Conservation (phyloP, 192 early-diverging fungal species). For the Podila epigama region DNA sequence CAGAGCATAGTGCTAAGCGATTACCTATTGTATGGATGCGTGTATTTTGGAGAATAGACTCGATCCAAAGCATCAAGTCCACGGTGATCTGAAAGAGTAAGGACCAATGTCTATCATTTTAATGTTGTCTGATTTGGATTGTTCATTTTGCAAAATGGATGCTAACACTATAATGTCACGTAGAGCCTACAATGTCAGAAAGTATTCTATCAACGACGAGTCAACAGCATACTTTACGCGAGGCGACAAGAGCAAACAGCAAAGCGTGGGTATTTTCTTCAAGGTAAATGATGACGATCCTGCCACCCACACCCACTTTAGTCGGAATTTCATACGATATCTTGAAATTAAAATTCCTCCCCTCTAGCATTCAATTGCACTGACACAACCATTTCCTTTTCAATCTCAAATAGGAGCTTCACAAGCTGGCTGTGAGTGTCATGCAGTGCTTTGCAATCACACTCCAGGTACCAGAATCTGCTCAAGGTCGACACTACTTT, state of each 20-base stretch:
- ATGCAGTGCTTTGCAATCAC: conserved; percentile 68
- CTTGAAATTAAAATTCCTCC: background rate
- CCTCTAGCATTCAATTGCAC: background rate
- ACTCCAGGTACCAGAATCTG: conserved; percentile 61
- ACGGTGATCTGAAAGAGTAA: conserved; percentile 72
- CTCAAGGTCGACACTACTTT: conserved; percentile 64
- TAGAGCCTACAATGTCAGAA: conserved; percentile 66
- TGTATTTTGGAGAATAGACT: conserved; percentile 37
- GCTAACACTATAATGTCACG: background rate
- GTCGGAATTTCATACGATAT: background rate
- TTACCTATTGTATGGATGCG: no score
- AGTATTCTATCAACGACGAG: conserved; percentile 49
- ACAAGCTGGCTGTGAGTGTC: conserved; percentile 54
- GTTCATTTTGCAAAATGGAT: background rate
- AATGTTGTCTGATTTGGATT: background rate
- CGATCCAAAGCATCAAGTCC: conserved; percentile 56
- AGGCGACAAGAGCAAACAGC: conserved; percentile 22
- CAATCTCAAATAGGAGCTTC: conserved; percentile 46
- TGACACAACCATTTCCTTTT: background rate
- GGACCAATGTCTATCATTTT: conserved; percentile 1
- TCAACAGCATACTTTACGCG: conserved; percentile 42
- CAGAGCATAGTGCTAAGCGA: no score
- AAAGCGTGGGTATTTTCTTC: conserved; percentile 41
- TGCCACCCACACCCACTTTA: no score
- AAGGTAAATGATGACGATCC: conserved; percentile 24